Percentiles rank a stretch among this genome's conserved stretches.
Conservation (phyloP, 192 early-diverging fungal genomes). For the Coemansia sp. region DNA sequence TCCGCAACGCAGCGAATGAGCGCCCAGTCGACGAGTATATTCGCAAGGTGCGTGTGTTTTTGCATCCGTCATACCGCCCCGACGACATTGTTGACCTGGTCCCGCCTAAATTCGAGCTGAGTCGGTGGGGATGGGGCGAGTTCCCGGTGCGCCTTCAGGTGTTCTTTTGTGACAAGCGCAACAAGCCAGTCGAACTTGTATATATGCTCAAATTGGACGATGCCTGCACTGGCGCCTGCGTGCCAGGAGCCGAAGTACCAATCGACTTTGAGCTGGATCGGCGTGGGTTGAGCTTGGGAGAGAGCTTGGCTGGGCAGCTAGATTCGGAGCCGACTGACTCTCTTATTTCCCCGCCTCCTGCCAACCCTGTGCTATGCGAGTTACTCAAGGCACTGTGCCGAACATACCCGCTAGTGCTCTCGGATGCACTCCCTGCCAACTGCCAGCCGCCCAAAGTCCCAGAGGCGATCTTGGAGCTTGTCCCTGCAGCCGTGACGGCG, state of each 20-base stretch:
- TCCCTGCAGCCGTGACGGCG: constrained; percentile 11
- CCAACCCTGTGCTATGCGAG: constrained; percentile 7
- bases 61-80: constrained; percentile 89
- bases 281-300: constrained; percentile 17
- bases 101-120: constrained; percentile 79
- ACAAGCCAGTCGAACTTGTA: constrained; percentile 85
- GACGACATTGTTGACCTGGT: constrained; percentile 84
- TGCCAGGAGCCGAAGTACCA: constrained; percentile 71
- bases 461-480: constrained; percentile 19
- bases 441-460: constrained; percentile 6
- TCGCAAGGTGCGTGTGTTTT: constrained; percentile 78
- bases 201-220: constrained; percentile 83
- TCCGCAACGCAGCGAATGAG: constrained; percentile 62
- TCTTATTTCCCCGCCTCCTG: neutral
- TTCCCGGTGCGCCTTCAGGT: constrained; percentile 86
- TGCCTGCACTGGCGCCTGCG: constrained; percentile 65
- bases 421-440: constrained; percentile 20
- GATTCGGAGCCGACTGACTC: neutral
- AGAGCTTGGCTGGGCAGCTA: neutral
- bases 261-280: constrained; percentile 87
- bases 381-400: constrained; percentile 24
- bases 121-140: constrained; percentile 94
- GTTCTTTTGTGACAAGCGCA: constrained; percentile 78
- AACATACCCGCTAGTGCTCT: constrained; percentile 27
- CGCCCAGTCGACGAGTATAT: constrained; percentile 67